Evolutionary conservation across 2,329 filamentous ascomycete species (phyloP), one percentile per base, ranked within the genome.

Genomic region (Aspergillus niger): DNA sequence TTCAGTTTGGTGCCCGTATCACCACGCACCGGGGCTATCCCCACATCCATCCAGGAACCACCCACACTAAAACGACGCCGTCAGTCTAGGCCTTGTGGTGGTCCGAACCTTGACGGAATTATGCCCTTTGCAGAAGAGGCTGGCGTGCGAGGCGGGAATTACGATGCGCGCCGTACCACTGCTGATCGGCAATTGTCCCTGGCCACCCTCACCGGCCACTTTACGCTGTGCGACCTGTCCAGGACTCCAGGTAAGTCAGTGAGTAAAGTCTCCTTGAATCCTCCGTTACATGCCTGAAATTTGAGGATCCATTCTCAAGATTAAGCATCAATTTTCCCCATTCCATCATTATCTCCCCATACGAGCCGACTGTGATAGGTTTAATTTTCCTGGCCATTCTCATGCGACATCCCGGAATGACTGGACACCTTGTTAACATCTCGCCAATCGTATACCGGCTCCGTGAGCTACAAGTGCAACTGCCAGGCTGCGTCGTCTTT

Each of bases 51-150:
- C 56, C 63, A 67, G 64, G 65, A 58, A 68, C 67, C 58, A 62
- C 43, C 26, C 38, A 52, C 60, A 43, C 64, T 66, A 66, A 61
- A 43, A 60, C 49, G 55, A 67, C 64, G 63, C 68, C 65, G 62
- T 65, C 62, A 61, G 65, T 67, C 68, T 69, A 66, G 69, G 60
- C 68, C 63, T 64, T 49, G 58, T 59, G 53, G 55, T 67, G 64
- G 66, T 57, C 63, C 64, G 61, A 70, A 69, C 66, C 54, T 67
- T 65, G 62, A 63, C 44, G 59, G 49, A 62, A 44, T 57, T 30
- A 44, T 56, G 52, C 52, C 38, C 26, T 44, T 38, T 43, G 57
- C 56, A 63, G 53, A 61, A 57, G 50, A 49, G 59, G 53, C 39
- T 63, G 50, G 66, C 56, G 64, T 59, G 58, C 61, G 61, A 55